Base-by-base conservation (phyloP, 805 yeast genomes). In the Lipomyces spencermartinsiae region DNA sequence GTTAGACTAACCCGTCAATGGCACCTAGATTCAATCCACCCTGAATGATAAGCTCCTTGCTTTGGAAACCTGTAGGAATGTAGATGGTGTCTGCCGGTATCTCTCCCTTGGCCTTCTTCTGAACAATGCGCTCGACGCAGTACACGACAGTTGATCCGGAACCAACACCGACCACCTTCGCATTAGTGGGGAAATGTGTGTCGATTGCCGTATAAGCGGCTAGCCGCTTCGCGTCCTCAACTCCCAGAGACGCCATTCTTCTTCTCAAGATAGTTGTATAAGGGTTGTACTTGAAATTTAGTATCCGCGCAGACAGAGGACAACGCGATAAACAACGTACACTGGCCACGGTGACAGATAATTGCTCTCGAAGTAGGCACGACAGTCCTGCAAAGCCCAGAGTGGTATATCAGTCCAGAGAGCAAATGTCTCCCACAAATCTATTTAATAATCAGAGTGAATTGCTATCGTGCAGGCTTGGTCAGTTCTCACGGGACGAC, bases 111-210 rank as follows among this genome's bases (percentile, higher is more conserved):
- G 71, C 72, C 22, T 71, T 73, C 67, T 85, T 80, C 78, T 90
- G 93, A 8, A 97, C 97, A 65, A 95, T 85, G 75, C 98, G 84
- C 79, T 95, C 98, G 31, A 97, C 99, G 68, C 91, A 97, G 78
- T 92, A 95, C n/a, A 95, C 91, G 3, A 95, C 99, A 0, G 99
- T 95, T 29, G 97, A 90, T 1, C 99, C 99, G 31, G 97, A 92
- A 12, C 99, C 99, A 70, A 95, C 87, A 54, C 99, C 99, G 19
- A 95, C 85, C 16, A 92, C 89, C 74, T 84, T 87, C 71, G 93
- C 92, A 51, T 81, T 73, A 29, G 84, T 78, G 43, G 91, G 89
- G 77, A 91, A 84, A 76, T 93, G 89, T 64, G 91, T 93, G 78
- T 94, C 97, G 43, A 95, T 97, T 1, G 99, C 99, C 64, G 84